These are phyloP conservation scores for Fusarium equiseti DNA, from an alignment of 2,329 filamentous ascomycete genomes.

Conservation along the genomic window DNA sequence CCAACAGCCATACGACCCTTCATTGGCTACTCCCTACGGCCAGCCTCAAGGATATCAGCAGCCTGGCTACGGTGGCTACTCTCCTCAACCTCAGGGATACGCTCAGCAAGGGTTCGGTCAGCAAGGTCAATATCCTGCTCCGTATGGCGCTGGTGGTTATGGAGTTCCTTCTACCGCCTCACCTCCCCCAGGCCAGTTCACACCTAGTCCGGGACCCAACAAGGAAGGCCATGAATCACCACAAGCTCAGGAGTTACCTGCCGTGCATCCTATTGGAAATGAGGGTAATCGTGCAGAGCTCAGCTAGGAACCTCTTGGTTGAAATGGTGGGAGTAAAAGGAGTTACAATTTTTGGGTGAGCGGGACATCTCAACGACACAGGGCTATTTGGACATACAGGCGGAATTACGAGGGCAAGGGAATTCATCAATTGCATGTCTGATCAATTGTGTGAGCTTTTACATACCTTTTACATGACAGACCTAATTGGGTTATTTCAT, in stretches of 20 bases:
- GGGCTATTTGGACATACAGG: slow-evolving; percentile 19
- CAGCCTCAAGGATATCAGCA: slow-evolving; percentile 42
- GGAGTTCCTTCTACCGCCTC: slow-evolving; percentile 38
- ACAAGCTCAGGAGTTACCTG: slow-evolving; percentile 47
- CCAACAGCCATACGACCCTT: slow-evolving; percentile 46
- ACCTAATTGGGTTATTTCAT: slow-evolving; percentile 20
- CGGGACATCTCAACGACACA: not conserved
- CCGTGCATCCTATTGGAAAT: slow-evolving; percentile 47
- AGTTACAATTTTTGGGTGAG: slow-evolving; percentile 13
- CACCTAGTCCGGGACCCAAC: slow-evolving; percentile 49
- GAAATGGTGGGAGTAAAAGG: slow-evolving; percentile 10
- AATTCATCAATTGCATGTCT: slow-evolving; percentile 26
- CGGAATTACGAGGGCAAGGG: slow-evolving; percentile 4
- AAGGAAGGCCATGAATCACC: slow-evolving; percentile 33
- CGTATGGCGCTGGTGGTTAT: slow-evolving; percentile 41
- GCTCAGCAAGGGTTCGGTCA: slow-evolving; percentile 41
- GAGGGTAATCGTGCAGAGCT: slow-evolving; percentile 53
- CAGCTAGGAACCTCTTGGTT: slow-evolving; percentile 23
- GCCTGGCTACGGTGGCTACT: slow-evolving; percentile 40
- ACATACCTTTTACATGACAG: slow-evolving; percentile 36
- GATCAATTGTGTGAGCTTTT: slow-evolving; percentile 27
- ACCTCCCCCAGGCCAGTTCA: slow-evolving; percentile 47
- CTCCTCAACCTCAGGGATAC: slow-evolving; percentile 37
- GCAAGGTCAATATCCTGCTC: slow-evolving; percentile 43
- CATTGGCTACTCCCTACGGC: slow-evolving; percentile 38